A percentile compares a stretch with the other conserved stretches of the same genome.
phyloP scores from a whole-genome alignment of 257 asterid genomes.

The Ilex aquifolium region DNA sequence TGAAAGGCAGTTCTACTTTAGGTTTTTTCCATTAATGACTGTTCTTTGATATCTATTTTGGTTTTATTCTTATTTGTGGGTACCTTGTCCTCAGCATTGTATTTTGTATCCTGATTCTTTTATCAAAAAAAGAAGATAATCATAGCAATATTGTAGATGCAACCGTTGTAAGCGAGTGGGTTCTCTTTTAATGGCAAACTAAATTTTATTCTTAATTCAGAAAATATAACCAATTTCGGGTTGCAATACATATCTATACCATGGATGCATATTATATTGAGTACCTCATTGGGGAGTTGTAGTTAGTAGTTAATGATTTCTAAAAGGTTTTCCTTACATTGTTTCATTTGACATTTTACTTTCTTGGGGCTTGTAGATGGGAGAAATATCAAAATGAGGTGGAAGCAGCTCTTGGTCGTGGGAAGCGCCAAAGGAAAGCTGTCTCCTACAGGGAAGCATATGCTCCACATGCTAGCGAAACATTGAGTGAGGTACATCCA shows the following conservation, averaged over 20 bases:
- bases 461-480: conserved; percentile 55
- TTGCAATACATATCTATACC: not conserved
- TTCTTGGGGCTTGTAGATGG: conserved; percentile 55
- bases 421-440: conserved; percentile 92
- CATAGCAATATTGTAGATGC: too few relatives aligned
- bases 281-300: not conserved
- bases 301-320: not conserved
- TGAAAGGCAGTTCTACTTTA: too few relatives aligned
- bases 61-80: too few relatives aligned
- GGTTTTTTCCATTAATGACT: too few relatives aligned
- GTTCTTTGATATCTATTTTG: too few relatives aligned
- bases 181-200: too few relatives aligned
- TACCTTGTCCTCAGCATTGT: too few relatives aligned
- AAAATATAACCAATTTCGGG: too few relatives aligned
- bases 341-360: not conserved
- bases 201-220: too few relatives aligned
- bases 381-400: conserved; percentile 81
- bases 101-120: too few relatives aligned
- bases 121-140: too few relatives aligned
- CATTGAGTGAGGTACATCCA: conserved; percentile 50
- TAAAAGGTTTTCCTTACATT: not conserved
- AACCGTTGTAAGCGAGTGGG: too few relatives aligned
- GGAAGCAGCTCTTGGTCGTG: conserved; percentile 99
- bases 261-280: not conserved
- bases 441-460: conserved; percentile 90